Evolutionary conservation across 2,329 filamentous ascomycete species (phyloP).

Genomic region (Cercospora sp.): DNA sequence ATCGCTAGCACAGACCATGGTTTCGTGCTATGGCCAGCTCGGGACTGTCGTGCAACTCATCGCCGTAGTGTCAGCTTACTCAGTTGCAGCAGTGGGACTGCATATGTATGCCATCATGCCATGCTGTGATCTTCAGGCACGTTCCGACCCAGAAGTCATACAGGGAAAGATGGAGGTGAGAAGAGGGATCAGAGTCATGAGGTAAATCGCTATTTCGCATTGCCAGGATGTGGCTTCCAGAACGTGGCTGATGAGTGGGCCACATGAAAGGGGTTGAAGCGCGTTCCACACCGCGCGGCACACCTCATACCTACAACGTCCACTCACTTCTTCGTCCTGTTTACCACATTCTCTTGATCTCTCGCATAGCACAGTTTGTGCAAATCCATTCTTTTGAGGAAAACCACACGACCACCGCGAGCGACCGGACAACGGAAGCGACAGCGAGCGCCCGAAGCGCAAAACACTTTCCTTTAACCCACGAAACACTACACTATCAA

Average conservation of each 20-base stretch:
- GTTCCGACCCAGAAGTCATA: neutral
- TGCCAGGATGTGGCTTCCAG: slow-evolving; percentile 3
- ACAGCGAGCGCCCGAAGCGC: slow-evolving; percentile 7
- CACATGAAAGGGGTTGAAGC: neutral
- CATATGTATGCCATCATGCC: neutral
- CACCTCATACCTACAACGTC: neutral
- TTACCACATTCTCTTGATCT: neutral
- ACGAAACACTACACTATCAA: slow-evolving; percentile 4
- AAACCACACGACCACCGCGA: neutral
- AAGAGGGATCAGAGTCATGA: neutral
- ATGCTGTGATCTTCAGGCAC: neutral
- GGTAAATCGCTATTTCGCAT: neutral
- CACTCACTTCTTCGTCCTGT: neutral
- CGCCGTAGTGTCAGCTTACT: neutral
- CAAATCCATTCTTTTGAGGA: slow-evolving; percentile 18
- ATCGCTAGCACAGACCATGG: neutral
- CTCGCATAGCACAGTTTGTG: slow-evolving; percentile 11
- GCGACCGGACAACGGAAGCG: neutral
- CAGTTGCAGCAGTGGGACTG: neutral
- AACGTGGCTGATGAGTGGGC: slow-evolving; percentile 3
- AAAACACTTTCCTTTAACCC: neutral
- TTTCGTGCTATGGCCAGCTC: neutral
- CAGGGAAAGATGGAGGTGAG: neutral
- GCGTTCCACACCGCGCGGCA: slow-evolving; percentile 13
- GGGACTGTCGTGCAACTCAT: neutral